Evolutionary conservation across 345 rosid species (phyloP).

Genomic region (Eutrema japonicum): DNA sequence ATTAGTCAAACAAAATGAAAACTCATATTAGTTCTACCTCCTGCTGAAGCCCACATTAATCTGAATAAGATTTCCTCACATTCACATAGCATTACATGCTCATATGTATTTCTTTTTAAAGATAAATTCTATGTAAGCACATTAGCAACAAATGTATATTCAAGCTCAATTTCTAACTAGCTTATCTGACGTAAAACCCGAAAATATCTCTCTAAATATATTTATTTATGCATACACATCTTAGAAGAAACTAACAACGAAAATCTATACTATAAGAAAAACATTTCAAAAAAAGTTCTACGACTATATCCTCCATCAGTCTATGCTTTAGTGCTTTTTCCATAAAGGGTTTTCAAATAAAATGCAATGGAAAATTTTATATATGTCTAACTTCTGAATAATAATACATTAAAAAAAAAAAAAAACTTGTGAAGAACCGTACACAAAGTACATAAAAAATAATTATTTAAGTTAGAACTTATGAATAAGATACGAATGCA

Average conservation of each 20-base stretch:
- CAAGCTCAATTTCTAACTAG: not conserved
- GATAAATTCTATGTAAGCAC: not conserved
- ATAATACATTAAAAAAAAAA: too few relatives aligned
- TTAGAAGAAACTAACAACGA: not conserved
- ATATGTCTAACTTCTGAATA: too few relatives aligned
- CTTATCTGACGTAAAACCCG: not conserved
- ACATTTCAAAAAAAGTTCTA: not conserved
- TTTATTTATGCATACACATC: not conserved
- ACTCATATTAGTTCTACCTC: constrained; percentile 47
- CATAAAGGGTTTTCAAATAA: too few relatives aligned
- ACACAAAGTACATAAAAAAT: not conserved
- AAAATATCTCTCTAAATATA: not conserved
- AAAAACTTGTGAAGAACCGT: too few relatives aligned
- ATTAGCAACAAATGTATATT: not conserved
- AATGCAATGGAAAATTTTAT: too few relatives aligned
- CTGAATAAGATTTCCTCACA: constrained; percentile 24
- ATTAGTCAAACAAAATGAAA: not conserved
- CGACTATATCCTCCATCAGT: not conserved
- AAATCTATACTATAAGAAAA: not conserved
- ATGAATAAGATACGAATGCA: constrained; percentile 1
- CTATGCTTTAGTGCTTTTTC: not conserved
- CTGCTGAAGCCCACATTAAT: constrained; percentile 41
- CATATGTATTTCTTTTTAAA: not conserved
- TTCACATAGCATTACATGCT: not conserved
- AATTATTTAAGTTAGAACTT: not conserved